phyloP scores from a whole-genome alignment of 495 filamentous ascomycete species.

The Lophiotrema nucula region DNA sequence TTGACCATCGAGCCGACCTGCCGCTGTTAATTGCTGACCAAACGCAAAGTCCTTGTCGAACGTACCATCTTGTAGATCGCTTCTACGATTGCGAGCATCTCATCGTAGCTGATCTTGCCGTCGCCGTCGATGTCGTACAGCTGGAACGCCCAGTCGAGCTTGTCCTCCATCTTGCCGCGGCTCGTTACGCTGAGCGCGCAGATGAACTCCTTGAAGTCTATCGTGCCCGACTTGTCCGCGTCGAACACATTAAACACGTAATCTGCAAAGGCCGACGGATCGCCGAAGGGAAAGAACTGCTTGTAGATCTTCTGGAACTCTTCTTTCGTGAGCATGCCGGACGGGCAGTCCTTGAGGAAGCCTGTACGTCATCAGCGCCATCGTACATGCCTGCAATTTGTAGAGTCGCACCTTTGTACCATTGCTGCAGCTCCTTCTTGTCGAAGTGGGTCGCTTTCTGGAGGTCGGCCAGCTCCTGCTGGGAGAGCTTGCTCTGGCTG shows the following conservation, averaged over 20 bases:
- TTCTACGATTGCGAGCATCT: slow-evolving; percentile 98
- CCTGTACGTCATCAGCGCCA: too few relatives aligned
- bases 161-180: slow-evolving; percentile 98
- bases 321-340: slow-evolving; percentile 91
- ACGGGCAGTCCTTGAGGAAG: slow-evolving; percentile 96
- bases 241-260: slow-evolving; percentile 99
- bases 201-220: slow-evolving; percentile 99
- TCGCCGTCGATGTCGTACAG: slow-evolving; percentile 99
- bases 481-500: slow-evolving; percentile 75
- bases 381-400: not conserved
- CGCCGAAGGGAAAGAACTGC: slow-evolving; percentile 98
- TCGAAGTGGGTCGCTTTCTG: slow-evolving; percentile 97
- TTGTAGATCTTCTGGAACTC: slow-evolving; percentile 99
- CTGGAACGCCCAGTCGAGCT: slow-evolving; percentile 99
- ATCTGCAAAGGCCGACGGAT: slow-evolving; percentile 94
- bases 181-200: slow-evolving; percentile 96
- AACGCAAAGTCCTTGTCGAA: not conserved
- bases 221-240: slow-evolving; percentile 91
- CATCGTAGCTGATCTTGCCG: slow-evolving; percentile 97
- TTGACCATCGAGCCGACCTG: slow-evolving; percentile 99
- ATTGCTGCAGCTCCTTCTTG: slow-evolving; percentile 99
- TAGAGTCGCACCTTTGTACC: slow-evolving; percentile 97
- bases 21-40: slow-evolving; percentile 3
- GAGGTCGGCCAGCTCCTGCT: slow-evolving; percentile 89
- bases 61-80: slow-evolving; percentile 99